Conservation (phyloP, 2,329 filamentous ascomycete genomes). For the Curvularia eragrostidis region DNA sequence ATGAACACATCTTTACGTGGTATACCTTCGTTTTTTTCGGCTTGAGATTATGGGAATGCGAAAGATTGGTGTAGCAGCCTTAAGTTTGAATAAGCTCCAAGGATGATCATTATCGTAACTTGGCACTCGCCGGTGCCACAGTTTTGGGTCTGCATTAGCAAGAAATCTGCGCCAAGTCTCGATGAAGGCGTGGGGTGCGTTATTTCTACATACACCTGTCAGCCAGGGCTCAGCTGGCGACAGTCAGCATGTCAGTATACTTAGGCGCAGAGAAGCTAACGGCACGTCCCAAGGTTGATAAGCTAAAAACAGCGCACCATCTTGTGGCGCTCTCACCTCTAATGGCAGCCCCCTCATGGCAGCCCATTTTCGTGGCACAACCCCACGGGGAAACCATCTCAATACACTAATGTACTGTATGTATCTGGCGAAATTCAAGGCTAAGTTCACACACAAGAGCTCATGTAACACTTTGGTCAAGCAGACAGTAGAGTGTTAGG, state of each 20-base stretch:
- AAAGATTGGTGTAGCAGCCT: not conserved
- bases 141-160: not conserved
- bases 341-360: slow-evolving; percentile 5
- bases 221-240: slow-evolving; percentile 20
- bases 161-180: slow-evolving; percentile 15
- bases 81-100: not conserved
- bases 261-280: slow-evolving; percentile 16
- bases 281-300: slow-evolving; percentile 14
- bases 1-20: not conserved
- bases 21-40: not conserved
- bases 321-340: slow-evolving; percentile 22
- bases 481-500: not conserved
- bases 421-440: slow-evolving; percentile 12
- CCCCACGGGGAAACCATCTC: slow-evolving; percentile 5
- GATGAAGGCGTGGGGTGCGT: slow-evolving; percentile 21
- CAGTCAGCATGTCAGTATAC: slow-evolving; percentile 8
- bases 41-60: not conserved
- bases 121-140: not conserved
- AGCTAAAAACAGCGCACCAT: slow-evolving; percentile 18
- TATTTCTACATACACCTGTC: slow-evolving; percentile 10
- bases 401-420: slow-evolving; percentile 15
- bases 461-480: not conserved
- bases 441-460: slow-evolving; percentile 5
- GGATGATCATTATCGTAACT: not conserved
- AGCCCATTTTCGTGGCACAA: slow-evolving; percentile 4